Evolutionary conservation across 2,329 filamentous ascomycete genomes (phyloP), one percentile per base, ranked within the genome.

Genomic region (Penicillium sp.): DNA sequence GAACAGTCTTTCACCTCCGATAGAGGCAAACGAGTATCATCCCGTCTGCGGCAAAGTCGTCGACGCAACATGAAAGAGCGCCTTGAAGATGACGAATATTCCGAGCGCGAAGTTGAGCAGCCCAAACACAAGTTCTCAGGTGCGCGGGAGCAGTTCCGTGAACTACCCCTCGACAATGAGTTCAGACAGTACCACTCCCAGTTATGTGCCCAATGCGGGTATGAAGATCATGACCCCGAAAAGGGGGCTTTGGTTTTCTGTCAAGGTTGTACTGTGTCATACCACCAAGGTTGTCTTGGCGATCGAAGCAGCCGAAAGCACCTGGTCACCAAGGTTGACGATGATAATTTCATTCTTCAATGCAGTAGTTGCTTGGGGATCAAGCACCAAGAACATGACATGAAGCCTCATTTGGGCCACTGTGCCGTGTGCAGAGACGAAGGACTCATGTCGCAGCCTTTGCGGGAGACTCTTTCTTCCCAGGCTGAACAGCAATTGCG

Each of bases 181-280:
- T 99, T 99, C 73, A 82, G 83, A 53, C 77, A 81, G 23, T 82
- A 84, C 12, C 94, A 99, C 73, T 84, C 82, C 47, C 79, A 83
- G 41, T 79, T 78, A 8, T 99, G 94, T 72, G 87, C 90, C 64
- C 82, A 86, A 3, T 99, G 94, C 70, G 78, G 76, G 48, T 75
- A 78, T n/a, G 75, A 73, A 17, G 82, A 83, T 9, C 78, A 83
- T 48, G 78, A 81, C 23, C 73, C 77, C 1, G 82, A 79, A 57
- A 88, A 87, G 69, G 91, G 90, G 0, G 80, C 84, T 39, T 79
- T 99, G 25, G 83, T 99, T 35, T 87, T 88, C 69, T 99, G 94
- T 66, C 96, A 99, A 76, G 94, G 94, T 31, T 99, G 94, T 72
- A 91, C 88, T 2, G 80, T 88, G 48, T 83, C 89, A 0, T 96